These are phyloP conservation scores for Asterophora lycoperdoides DNA, from an alignment of 768 basidiomycete genomes.

Conservation along the genomic window DNA sequence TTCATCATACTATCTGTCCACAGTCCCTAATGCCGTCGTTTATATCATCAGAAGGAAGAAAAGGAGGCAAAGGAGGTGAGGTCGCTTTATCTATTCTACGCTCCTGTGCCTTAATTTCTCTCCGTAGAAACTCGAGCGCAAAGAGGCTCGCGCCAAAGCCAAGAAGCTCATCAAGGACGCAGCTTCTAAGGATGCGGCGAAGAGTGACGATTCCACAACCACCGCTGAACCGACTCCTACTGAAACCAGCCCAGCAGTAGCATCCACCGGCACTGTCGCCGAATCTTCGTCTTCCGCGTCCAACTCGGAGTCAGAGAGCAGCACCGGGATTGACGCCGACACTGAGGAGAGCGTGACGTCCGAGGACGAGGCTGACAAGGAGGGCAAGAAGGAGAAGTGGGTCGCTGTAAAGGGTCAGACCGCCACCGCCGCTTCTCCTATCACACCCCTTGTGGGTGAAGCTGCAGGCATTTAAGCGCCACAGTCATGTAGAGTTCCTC, in stretches of 20 bases:
- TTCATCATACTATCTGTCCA: slow-evolving; percentile 5
- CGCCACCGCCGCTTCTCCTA: slow-evolving; percentile 14
- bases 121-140: slow-evolving; percentile 50
- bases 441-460: slow-evolving; percentile 15
- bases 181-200: slow-evolving; percentile 29
- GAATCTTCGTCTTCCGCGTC: slow-evolving; percentile 37
- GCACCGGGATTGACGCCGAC: slow-evolving; percentile 65
- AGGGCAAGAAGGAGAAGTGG: slow-evolving; percentile 65
- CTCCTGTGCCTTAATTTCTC: background rate
- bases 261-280: slow-evolving; percentile 16
- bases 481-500: slow-evolving; percentile 6
- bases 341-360: slow-evolving; percentile 74
- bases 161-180: slow-evolving; percentile 33
- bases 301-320: slow-evolving; percentile 59
- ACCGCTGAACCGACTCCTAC: slow-evolving; percentile 28
- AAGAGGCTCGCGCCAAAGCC: slow-evolving; percentile 51
- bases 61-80: slow-evolving; percentile 55
- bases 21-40: background rate
- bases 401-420: slow-evolving; percentile 62
- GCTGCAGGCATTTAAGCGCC: slow-evolving; percentile 14
- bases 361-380: slow-evolving; percentile 62
- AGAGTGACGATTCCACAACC: slow-evolving; percentile 35
- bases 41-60: slow-evolving; percentile 41
- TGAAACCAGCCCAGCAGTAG: slow-evolving; percentile 29
- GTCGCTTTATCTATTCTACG: background rate